phyloP scores from a whole-genome alignment of 148 eudicot species.

The Heliamphora exappendiculata region DNA sequence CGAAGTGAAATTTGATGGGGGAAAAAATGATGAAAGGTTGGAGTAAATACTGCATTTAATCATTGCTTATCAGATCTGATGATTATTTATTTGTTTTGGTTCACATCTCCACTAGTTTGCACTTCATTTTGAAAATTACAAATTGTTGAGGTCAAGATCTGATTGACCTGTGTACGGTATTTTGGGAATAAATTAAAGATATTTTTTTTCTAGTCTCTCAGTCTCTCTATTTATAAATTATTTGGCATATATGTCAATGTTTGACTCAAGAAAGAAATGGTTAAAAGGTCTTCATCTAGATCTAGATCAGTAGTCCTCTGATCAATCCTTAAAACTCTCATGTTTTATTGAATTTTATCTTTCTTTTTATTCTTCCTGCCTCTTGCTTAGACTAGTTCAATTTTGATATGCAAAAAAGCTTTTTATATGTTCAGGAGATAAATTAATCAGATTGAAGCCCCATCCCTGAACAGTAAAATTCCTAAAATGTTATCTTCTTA shows the following conservation, averaged over 20 bases:
- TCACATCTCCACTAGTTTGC: slow-evolving; percentile 1
- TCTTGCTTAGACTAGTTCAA: neutral
- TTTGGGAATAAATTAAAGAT: too few relatives aligned
- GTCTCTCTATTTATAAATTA: neutral
- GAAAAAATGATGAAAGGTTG: too few relatives aligned
- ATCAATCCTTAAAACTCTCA: neutral
- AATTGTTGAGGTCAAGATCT: neutral
- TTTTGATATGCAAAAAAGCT: too few relatives aligned
- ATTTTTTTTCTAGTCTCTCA: neutral
- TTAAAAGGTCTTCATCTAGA: neutral
- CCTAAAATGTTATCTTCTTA: neutral
- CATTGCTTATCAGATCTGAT: neutral
- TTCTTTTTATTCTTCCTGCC: neutral
- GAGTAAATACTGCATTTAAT: neutral
- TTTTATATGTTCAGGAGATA: neutral
- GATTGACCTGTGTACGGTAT: neutral
- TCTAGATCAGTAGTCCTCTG: neutral
- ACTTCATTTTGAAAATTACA: slow-evolving; percentile 7
- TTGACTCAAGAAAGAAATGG: neutral
- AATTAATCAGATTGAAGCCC: neutral
- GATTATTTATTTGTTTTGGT: neutral
- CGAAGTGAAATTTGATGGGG: too few relatives aligned
- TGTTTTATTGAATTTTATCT: neutral
- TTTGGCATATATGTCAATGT: neutral
- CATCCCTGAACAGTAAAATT: neutral